These are phyloP conservation scores for Saraca asoca DNA, from an alignment of 331 rosid species.

Conservation along the genomic window DNA sequence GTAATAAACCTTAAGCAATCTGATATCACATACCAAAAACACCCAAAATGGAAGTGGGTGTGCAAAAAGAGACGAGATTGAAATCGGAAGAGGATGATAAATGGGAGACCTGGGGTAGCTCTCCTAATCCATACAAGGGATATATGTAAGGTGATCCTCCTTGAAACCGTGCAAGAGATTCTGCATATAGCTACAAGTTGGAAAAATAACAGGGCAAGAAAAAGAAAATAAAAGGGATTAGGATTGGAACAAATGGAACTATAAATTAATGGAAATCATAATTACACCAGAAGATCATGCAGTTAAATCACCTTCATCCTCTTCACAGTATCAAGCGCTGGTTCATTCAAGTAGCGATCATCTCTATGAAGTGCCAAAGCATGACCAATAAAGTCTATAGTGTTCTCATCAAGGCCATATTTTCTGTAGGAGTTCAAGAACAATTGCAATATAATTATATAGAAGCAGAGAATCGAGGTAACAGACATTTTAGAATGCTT, in stretches of 20 bases:
- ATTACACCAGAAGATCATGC: conserved; percentile 12
- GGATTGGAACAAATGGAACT: conserved; percentile 26
- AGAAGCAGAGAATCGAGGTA: conserved; percentile 5
- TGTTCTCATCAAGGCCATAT: conserved; percentile 83
- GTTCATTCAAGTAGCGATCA: conserved; percentile 72
- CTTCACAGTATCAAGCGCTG: conserved; percentile 81
- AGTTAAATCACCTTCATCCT: conserved; percentile 70
- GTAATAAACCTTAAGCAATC: neutral
- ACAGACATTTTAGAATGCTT: neutral
- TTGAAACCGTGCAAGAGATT: conserved; percentile 94
- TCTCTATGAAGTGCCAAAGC: conserved; percentile 85
- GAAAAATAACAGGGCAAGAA: conserved; percentile 30
- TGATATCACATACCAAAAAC: conserved; percentile 12
- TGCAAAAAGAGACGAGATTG: neutral
- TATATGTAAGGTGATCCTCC: conserved; percentile 99
- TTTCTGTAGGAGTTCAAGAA: conserved; percentile 57
- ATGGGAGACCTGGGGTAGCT: conserved; percentile 87
- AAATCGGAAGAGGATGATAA: neutral
- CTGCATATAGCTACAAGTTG: conserved; percentile 74
- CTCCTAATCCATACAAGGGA: conserved; percentile 98
- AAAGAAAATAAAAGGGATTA: conserved; percentile 5
- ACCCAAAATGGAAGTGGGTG: conserved; percentile 5
- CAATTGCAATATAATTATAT: conserved; percentile 2
- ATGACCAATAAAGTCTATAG: conserved; percentile 84
- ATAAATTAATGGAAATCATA: conserved; percentile 21